phyloP scores from a whole-genome alignment of 306 rosid species.

The Vigna radiata region DNA sequence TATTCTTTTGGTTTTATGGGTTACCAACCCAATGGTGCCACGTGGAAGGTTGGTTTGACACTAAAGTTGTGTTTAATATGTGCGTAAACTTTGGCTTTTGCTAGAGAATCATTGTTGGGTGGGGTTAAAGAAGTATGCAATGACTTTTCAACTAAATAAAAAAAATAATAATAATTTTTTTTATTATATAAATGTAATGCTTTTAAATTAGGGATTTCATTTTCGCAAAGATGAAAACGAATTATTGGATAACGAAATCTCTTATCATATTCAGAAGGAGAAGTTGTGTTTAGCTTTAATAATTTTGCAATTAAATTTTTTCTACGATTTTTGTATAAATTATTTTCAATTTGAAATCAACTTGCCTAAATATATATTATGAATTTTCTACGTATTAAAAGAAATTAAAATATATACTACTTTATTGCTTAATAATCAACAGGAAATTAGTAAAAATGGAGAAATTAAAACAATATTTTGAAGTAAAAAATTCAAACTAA shows the following conservation, averaged over 20 bases:
- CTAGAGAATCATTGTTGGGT: conserved; percentile 2
- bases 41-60: conserved; percentile 30
- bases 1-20: conserved; percentile 2
- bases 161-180: not conserved
- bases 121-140: conserved; percentile 22
- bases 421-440: no score
- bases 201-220: not conserved
- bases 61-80: conserved; percentile 33
- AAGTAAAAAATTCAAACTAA: no score
- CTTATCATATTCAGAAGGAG: not conserved
- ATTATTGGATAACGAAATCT: not conserved
- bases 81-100: conserved; percentile 44
- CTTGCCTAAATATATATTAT: no score
- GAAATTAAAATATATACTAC: no score
- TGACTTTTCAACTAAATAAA: not conserved
- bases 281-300: not conserved
- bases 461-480: no score
- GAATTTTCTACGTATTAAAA: no score
- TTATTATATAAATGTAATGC: not conserved
- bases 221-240: not conserved
- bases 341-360: no score
- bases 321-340: no score
- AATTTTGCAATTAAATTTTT: no score
- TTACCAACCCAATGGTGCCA: conserved; percentile 22
- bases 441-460: no score